Conservation (phyloP, 345 rosid genomes). For the Ceriops tagal region DNA sequence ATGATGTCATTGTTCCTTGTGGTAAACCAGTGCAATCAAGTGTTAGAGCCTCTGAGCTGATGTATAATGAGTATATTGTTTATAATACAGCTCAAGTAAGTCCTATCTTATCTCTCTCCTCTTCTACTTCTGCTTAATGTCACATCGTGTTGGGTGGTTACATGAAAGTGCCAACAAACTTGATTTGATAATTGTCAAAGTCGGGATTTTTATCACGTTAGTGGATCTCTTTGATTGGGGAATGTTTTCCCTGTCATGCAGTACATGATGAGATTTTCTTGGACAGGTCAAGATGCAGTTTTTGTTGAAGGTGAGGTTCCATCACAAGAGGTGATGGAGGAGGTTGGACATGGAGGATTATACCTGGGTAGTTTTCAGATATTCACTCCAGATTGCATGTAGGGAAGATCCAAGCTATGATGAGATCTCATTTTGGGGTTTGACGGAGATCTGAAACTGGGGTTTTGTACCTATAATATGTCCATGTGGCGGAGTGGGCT, state of each 20-base stretch:
- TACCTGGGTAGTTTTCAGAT: background rate
- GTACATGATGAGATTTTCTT: slow-evolving; percentile 10
- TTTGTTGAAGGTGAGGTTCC: slow-evolving; percentile 64
- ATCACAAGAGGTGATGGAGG: slow-evolving; percentile 62
- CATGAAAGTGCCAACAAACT: no score
- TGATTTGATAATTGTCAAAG: background rate
- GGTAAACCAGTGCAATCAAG: slow-evolving; percentile 85
- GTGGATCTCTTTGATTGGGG: background rate
- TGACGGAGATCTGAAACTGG: slow-evolving; percentile 37
- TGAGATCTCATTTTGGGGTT: slow-evolving; percentile 53
- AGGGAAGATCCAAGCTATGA: background rate
- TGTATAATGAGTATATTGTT: slow-evolving; percentile 93
- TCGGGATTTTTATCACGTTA: no score
- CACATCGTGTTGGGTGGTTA: no score
- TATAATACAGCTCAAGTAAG: slow-evolving; percentile 82
- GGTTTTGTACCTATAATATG: slow-evolving; percentile 18
- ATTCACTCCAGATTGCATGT: background rate
- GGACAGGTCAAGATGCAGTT: slow-evolving; percentile 80
- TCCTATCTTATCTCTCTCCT: background rate
- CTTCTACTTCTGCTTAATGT: background rate
- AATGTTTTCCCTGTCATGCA: background rate
- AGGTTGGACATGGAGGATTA: background rate
- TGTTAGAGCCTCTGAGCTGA: slow-evolving; percentile 72
- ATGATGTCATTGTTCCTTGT: slow-evolving; percentile 78
- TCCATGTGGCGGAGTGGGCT: background rate